Base-by-base conservation (phyloP, 192 early-diverging fungal species). In the Backusella circina region DNA sequence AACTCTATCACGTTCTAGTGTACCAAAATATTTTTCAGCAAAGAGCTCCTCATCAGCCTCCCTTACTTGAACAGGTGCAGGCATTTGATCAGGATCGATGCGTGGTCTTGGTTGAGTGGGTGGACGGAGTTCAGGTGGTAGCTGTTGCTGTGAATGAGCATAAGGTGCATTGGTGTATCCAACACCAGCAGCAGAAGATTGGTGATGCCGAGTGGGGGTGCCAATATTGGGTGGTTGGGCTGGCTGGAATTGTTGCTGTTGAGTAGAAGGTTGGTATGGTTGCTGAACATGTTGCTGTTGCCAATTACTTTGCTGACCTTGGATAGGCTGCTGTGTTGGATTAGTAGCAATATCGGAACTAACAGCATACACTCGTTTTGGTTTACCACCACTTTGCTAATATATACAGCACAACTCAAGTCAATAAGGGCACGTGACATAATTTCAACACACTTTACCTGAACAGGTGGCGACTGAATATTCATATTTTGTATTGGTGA, bases 41-140 rank as follows among this genome's bases (percentile, higher is more conserved):
- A 93, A 93, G 8, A 85, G 65, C 26, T 86, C 79, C 76, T 97
- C 95, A 78, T 99, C 96, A 18, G 83, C 80, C 64, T 93, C 91
- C 70, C 95, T 94, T 33, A 98, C 97, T 33, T 88, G 85, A 3
- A 96, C 88, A 23, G 97, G 96, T 8, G 93, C 90, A 18, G 98
- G 98, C 77, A 99, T 95, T 75, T 96, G 94, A 83, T 95, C 92
- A 12, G 97, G 96, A 77, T 99, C 96, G 61, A 99, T 98, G n/a
- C 90, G 86, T 26, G 91, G 89, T 12, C 74, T 71, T 50, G 72
- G 79, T 39, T 80, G 81, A 23, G 64, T 79, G 13, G 74, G 84
- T 71, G 73, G 81, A 41, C 67, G 69, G 64, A 47, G 74, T 64
- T 74, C 80, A 69, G 32, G 80, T 74, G 51, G 82, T 44, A 21